Evolutionary conservation across 345 rosid species (phyloP).

Genomic region (Corymbia maculata): DNA sequence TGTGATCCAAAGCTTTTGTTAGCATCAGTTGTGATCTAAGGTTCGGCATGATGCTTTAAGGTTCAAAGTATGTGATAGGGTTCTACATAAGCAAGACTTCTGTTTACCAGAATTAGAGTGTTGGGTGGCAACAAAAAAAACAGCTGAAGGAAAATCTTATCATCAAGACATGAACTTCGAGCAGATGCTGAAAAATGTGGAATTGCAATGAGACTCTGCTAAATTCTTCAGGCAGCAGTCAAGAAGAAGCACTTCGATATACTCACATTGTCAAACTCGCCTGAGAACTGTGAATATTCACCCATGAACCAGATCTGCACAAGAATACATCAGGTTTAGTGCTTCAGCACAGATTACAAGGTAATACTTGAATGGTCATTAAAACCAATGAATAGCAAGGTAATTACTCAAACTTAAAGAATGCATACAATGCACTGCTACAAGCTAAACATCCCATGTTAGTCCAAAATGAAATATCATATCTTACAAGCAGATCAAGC

Average conservation of each 20-base stretch:
- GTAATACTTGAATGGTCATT: background rate
- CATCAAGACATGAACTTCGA: background rate
- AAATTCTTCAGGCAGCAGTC: background rate
- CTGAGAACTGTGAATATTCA: slow-evolving; percentile 59
- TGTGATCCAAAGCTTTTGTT: background rate
- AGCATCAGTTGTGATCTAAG: background rate
- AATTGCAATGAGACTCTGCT: background rate
- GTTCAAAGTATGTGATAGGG: background rate
- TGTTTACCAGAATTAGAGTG: background rate
- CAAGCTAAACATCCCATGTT: background rate
- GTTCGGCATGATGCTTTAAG: background rate
- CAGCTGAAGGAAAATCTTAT: background rate
- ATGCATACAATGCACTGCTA: background rate
- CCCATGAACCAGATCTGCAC: slow-evolving; percentile 72
- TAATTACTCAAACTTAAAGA: background rate
- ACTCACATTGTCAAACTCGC: slow-evolving; percentile 66
- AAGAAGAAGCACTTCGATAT: background rate
- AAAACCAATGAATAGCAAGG: background rate
- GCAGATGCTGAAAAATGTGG: background rate
- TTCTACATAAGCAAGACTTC: background rate
- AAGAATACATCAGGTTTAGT: slow-evolving; percentile 1
- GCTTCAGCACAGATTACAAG: background rate
- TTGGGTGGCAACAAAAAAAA: background rate
- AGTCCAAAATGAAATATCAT: background rate
- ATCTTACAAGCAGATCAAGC: background rate